These are phyloP conservation scores for Coleophoma eucalyptorum DNA, from an alignment of 2,329 filamentous ascomycete species.

Conservation along the genomic window DNA sequence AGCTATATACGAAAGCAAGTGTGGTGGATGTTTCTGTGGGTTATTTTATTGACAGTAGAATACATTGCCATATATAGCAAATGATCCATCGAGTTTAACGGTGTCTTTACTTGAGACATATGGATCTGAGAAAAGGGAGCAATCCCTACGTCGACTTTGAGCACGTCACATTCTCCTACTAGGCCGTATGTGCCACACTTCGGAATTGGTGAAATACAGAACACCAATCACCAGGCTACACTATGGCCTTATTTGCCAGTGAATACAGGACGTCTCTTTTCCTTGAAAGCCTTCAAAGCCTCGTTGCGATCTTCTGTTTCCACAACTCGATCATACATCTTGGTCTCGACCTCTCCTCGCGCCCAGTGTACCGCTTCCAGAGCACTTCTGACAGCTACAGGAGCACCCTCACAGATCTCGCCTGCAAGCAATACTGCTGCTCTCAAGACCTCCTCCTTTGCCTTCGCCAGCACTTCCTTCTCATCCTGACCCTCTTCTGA, in stretches of 20 bases:
- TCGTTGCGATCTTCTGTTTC: conserved; percentile 83
- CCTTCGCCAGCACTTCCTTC: conserved; percentile 46
- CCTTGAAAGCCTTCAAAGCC: conserved; percentile 79
- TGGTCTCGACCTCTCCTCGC: conserved; percentile 75
- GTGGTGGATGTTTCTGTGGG: too few species aligned
- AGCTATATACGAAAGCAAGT: too few species aligned
- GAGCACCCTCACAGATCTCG: conserved; percentile 87
- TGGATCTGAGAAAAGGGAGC: too few species aligned
- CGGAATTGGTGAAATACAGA: too few species aligned
- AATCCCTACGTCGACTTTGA: too few species aligned
- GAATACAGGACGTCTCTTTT: conserved; percentile 70
- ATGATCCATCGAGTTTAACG: too few species aligned
- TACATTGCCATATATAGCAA: too few species aligned
- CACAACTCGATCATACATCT: conserved; percentile 80
- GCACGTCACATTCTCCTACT: too few species aligned
- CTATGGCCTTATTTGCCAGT: conserved; percentile 37
- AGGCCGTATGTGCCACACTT: too few species aligned
- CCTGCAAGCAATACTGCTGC: conserved; percentile 75
- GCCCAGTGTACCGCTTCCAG: conserved; percentile 74
- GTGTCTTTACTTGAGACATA: too few species aligned
- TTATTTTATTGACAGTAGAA: too few species aligned
- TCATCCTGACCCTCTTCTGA: conserved; percentile 46
- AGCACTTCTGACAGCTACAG: conserved; percentile 75
- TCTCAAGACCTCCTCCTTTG: conserved; percentile 64
- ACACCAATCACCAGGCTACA: too few species aligned